Evolutionary conservation across 306 rosid species (phyloP), one percentile per base, ranked within the genome.

Genomic region (Cucurbita pepo): DNA sequence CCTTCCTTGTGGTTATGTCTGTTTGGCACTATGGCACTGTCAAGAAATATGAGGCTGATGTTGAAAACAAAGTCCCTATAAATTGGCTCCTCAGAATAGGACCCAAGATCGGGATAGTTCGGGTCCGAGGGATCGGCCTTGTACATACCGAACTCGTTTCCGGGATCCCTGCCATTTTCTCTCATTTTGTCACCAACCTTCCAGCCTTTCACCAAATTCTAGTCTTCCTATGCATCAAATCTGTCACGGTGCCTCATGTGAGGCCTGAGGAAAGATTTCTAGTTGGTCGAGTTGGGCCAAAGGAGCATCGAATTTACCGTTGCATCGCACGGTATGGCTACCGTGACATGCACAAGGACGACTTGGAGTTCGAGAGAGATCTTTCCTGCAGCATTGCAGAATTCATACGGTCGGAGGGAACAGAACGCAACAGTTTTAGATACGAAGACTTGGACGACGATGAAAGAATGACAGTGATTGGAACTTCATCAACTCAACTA

Each of bases 181-280:
- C 97, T 38, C 99, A 94, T 81, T 94, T 94, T 76, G 97, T 94
- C 47, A 89, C 99, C 73, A 94, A 94, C 77, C 88, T 94, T 16
- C 99, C 97, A n/a, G 99, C 99, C 64, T 94, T 94, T 76, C 99
- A 94, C 78, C 92, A 94, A 82, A 96, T 94, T 38, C 81, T 94
- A 45, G 91, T 94, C 79, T 94, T 94, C 83, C 97, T 94, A 13
- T 94, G 99, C 83, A 37, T 94, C 82, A 94, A 94, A 81, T 94
- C 99, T 11, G 97, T 94, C 57, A 91, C 94, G 0, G 95, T 94
- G 69, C 99, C 99, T 45, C 97, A 89, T 56, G 99, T 91, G 11
- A 86, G 86, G 60, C 95, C 99, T 9, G 79, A 83, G 59, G 99
- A 94, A 79, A 89, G 99, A 82, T 94, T 94, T 87, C 59, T 94